Base-by-base conservation (phyloP, 805 yeast genomes). In the Metschnikowia orientalis region DNA sequence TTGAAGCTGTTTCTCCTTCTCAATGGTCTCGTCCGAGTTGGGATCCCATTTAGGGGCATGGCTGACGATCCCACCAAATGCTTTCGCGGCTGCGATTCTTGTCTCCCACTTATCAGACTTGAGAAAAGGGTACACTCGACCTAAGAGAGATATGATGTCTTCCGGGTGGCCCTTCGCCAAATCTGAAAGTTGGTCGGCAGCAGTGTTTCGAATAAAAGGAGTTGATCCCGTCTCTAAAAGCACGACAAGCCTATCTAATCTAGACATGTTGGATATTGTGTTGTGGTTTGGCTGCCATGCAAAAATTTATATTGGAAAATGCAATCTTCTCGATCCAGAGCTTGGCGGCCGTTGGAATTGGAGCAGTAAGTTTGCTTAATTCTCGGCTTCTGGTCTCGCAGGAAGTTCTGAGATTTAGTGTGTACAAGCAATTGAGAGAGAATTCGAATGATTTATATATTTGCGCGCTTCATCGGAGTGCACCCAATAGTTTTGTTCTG, bases 111-210 rank as follows among this genome's bases (percentile, higher is more conserved):
- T 87, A 37, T 69, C 72, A 16, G 87, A 77, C 50, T 78, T 74
- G 38, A 92, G 67, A 54, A 79, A 92, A 0, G 99, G 97, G 48
- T 88, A 86, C 1, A 92, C 95, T 38, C 97, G 71, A 10, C 95
- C 86, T 20, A 92, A 62, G 25, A 92, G 63, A 37, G 81, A 81
- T 33, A 87, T 69, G 13, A 85, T 76, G 50, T 92, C 97, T 51
- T 90, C 97, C 0, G 97, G 96, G 51, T 92, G 97, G 26, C 83
- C 82, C 56, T 83, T 83, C 17, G 96, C 97, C 23, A 94, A 70
- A 46, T 90, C 97, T 4, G 95, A 86, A 45, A 92, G 69, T 61
- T 92, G 99, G 51, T 90, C 96, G 2, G 97, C 97, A 1, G 98
- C 99, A 7, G 96, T 86, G 52, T 86, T 87, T 45, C 97, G 74